Evolutionary conservation across 805 yeast genomes (phyloP).

Genomic region (Candida sonorensis): DNA sequence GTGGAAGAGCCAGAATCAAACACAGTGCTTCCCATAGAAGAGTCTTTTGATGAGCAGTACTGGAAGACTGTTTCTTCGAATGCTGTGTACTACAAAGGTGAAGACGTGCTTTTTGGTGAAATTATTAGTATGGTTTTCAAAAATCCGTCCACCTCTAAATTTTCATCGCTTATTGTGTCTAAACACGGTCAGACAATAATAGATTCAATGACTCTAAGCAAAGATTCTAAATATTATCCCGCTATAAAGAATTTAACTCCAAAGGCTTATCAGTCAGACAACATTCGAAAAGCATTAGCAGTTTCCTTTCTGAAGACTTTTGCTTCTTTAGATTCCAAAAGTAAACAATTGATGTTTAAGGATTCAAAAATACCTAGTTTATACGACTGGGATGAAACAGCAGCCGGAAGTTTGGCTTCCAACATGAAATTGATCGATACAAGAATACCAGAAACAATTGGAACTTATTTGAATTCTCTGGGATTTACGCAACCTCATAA

Average conservation of each 20-base stretch:
- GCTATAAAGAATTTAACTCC: slow-evolving; percentile 65
- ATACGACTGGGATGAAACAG: slow-evolving; percentile 68
- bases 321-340: slow-evolving; percentile 41
- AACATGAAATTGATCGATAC: slow-evolving; percentile 48
- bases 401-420: slow-evolving; percentile 77
- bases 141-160: slow-evolving; percentile 35
- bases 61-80: slow-evolving; percentile 40
- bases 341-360: slow-evolving; percentile 10
- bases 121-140: slow-evolving; percentile 45
- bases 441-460: slow-evolving; percentile 49
- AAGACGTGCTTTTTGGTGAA: slow-evolving; percentile 41
- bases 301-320: slow-evolving; percentile 63
- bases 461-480: slow-evolving; percentile 47
- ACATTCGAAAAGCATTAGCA: slow-evolving; percentile 71
- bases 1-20: slow-evolving; percentile 14
- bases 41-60: slow-evolving; percentile 18
- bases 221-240: slow-evolving; percentile 64
- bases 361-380: slow-evolving; percentile 15
- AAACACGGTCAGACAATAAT: slow-evolving; percentile 61
- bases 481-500: slow-evolving; percentile 45
- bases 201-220: slow-evolving; percentile 49
- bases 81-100: slow-evolving; percentile 48
- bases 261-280: slow-evolving; percentile 40
- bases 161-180: slow-evolving; percentile 52
- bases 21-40: slow-evolving; percentile 7